Conservation (phyloP, 805 yeast genomes). For the Metschnikowia borealis region DNA sequence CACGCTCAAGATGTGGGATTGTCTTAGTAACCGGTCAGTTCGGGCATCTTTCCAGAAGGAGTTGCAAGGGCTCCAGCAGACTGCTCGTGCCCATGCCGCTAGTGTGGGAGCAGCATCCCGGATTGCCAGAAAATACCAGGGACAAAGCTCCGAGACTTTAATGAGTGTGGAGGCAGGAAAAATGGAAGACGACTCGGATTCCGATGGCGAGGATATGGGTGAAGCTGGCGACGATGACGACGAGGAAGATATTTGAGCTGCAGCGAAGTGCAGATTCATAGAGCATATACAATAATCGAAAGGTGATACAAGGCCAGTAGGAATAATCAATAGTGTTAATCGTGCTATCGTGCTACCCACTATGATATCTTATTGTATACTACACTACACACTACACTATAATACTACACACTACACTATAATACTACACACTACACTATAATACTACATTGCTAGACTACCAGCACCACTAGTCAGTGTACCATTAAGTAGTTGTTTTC, state of each 20-base stretch:
- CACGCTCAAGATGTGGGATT: conserved; percentile 89
- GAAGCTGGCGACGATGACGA: conserved; percentile 6
- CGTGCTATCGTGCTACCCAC: no score
- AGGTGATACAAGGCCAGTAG: no score
- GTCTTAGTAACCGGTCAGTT: conserved; percentile 75
- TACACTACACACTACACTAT: no score
- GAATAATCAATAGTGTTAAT: no score
- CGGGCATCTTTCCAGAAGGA: conserved; percentile 63
- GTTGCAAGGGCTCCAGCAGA: conserved; percentile 48
- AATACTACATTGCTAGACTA: no score
- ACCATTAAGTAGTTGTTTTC: no score
- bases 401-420: no score
- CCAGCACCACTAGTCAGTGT: no score
- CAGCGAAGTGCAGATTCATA: background rate
- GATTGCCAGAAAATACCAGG: conserved; percentile 68
- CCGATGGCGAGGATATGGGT: conserved; percentile 45
- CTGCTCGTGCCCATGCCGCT: conserved; percentile 56
- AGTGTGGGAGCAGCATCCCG: conserved; percentile 60
- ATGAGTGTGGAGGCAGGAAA: conserved; percentile 62
- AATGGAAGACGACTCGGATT: conserved; percentile 51
- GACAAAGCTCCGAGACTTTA: conserved; percentile 48
- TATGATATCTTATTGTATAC: no score
- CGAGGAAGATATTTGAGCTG: background rate
- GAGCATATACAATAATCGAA: background rate
- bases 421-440: no score